phyloP scores from a whole-genome alignment of 305 asterid genomes.

The Coffea humblotiana region DNA sequence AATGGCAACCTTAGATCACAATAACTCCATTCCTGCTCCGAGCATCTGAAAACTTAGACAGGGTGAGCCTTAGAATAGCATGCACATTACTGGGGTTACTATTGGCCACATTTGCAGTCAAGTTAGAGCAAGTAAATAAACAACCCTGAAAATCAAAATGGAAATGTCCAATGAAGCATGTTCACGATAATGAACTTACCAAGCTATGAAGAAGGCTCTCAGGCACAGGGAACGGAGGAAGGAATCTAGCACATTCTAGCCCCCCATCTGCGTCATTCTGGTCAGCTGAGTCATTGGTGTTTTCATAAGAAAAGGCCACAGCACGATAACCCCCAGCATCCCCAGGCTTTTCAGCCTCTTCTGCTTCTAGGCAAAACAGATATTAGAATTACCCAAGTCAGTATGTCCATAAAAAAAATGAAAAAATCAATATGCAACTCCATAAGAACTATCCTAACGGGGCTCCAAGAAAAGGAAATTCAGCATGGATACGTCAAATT shows the following conservation, averaged over 20 bases:
- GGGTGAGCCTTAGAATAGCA: conserved; percentile 72
- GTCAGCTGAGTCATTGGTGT: conserved; percentile 41
- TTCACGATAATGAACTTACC: conserved; percentile 56
- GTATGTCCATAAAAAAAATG: neutral
- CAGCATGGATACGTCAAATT: neutral
- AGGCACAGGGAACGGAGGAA: conserved; percentile 73
- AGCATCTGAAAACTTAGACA: conserved; percentile 96
- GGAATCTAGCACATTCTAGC: conserved; percentile 51
- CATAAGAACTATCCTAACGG: neutral
- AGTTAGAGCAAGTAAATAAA: conserved; percentile 41
- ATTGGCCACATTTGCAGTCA: conserved; percentile 48
- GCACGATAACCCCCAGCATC: conserved; percentile 42
- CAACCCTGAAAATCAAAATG: conserved; percentile 24
- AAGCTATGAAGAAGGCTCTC: conserved; percentile 55
- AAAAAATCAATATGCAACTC: neutral
- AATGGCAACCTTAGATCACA: conserved; percentile 80
- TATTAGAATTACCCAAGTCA: neutral
- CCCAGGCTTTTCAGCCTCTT: conserved; percentile 47
- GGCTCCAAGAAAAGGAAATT: neutral
- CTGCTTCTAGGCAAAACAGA: conserved; percentile 36
- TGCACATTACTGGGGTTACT: conserved; percentile 44
- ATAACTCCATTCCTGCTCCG: conserved; percentile 80
- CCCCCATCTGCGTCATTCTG: conserved; percentile 46
- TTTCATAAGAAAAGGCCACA: conserved; percentile 77
- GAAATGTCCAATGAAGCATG: conserved; percentile 19